Evolutionary conservation across 1,139 yeast genomes (phyloP), one percentile per base, ranked within the genome.

Genomic region (Pneumocystis carinii): DNA sequence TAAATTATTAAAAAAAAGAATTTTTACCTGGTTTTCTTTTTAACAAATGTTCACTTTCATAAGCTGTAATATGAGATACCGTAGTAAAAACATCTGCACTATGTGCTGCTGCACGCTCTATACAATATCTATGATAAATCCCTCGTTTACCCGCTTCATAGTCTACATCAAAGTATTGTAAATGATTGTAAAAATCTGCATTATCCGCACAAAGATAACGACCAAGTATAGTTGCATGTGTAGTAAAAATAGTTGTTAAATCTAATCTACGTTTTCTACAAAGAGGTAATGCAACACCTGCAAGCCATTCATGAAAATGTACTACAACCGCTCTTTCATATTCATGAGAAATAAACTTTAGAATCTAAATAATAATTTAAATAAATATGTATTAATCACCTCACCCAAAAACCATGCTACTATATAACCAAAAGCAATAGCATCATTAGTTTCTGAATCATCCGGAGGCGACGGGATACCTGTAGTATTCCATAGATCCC

Each of bases 391-490:
- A 19, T 38, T 32, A 62, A 32, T 14, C 24, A 63, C 65, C 55
- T 92, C 97, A 17, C 98, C 98, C 68, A 92, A 78, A 75, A 92
- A 90, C 98, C 98, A 92, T 1, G 97, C 96, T 48, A 90, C 95
- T 67, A 90, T 76, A 75, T 92, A 92, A 39, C 98, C 98, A 70
- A 92, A 79, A 68, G 92, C 78, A 68, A 92, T 88, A 59, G 97
- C 96, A 67, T 90, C 96, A 73, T 88, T 90, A 39, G 95, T 83
- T 75, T 92, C 98, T 62, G 76, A 75, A 73, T 92, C 98, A 67
- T 85, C 85, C 66, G 84, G 88, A 0, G 98, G 97, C 3, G 95
- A 83, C 3, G 98, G 98, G 66, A 92, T 89, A 0, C 96, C 96
- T 12, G 94, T 92, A 61, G 83, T 78, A 66, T 83, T 82, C 98